Evolutionary conservation across 768 basidiomycete genomes (phyloP).

Genomic region (Serpula lacrymans): DNA sequence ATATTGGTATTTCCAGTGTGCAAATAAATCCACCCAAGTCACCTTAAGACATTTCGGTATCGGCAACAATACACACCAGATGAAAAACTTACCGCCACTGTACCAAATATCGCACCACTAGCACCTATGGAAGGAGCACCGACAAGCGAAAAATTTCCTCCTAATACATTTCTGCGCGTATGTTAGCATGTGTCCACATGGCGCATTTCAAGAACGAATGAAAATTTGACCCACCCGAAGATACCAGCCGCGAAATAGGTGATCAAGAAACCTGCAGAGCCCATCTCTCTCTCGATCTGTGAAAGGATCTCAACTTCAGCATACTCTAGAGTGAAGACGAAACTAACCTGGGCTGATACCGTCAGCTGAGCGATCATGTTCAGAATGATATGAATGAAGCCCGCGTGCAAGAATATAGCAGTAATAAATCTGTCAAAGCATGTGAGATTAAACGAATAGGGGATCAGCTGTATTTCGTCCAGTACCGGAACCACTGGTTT

Average conservation of each 20-base stretch:
- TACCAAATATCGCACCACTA: constrained; percentile 90
- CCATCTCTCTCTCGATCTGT: constrained; percentile 90
- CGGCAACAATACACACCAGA: neutral
- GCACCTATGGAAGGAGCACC: constrained; percentile 90
- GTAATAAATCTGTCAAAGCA: constrained; percentile 63
- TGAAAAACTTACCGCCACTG: constrained; percentile 56
- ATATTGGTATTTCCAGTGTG: constrained; percentile 90
- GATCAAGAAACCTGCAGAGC: constrained; percentile 77
- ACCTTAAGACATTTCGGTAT: constrained; percentile 35
- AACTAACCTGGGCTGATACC: constrained; percentile 67
- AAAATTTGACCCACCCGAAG: constrained; percentile 63
- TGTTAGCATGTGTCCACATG: constrained; percentile 3
- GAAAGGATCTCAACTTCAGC: constrained; percentile 5
- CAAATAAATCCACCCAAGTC: constrained; percentile 84
- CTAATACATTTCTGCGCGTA: constrained; percentile 74
- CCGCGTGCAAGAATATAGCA: constrained; percentile 91
- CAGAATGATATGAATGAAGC: constrained; percentile 86
- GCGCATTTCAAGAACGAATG: neutral
- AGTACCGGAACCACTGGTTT: constrained; percentile 55
- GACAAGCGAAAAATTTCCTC: constrained; percentile 89
- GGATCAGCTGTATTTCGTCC: constrained; percentile 21
- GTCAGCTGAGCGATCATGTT: constrained; percentile 89
- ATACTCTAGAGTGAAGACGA: neutral
- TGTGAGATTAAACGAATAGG: constrained; percentile 40
- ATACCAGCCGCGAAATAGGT: constrained; percentile 90